Percentiles rank a stretch among this genome's conserved stretches.
Conservation (phyloP, 495 filamentous ascomycete species). For the Neurospora sp. region DNA sequence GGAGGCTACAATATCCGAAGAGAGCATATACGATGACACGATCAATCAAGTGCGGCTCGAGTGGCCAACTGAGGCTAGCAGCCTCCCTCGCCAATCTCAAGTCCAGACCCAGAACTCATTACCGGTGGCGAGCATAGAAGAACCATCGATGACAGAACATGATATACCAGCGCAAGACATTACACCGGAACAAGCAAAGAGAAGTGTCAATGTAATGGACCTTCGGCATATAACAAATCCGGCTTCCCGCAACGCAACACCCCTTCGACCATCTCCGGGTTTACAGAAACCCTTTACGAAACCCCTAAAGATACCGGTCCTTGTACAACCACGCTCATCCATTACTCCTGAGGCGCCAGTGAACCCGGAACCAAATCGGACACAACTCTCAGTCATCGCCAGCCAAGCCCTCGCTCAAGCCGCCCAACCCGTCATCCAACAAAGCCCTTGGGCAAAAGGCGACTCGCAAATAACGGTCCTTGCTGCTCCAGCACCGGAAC, state of each 20-base stretch:
- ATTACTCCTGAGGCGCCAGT: not conserved
- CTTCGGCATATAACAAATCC: not conserved
- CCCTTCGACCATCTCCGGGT: not conserved
- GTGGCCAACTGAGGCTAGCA: not conserved
- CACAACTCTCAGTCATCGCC: not conserved
- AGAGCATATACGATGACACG: not conserved
- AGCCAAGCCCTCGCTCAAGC: not conserved
- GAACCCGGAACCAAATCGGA: not conserved
- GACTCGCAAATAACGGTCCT: conserved; percentile 8
- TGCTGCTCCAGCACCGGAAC: not conserved
- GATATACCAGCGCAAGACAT: not conserved
- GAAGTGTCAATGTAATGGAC: not conserved
- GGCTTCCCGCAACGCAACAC: not conserved
- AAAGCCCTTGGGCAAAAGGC: conserved; percentile 9
- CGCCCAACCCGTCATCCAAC: not conserved
- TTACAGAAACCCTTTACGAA: not conserved
- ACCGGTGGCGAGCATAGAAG: not conserved
- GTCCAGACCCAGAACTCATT: not conserved
- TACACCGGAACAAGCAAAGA: not conserved
- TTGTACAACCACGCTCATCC: not conserved
- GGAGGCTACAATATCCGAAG: not conserved
- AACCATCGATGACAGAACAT: not conserved
- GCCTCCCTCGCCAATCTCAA: not conserved
- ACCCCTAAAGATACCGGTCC: not conserved
- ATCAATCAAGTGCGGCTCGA: not conserved